Conservation (phyloP, 306 rosid species). For the Gastrolobium villosum region DNA sequence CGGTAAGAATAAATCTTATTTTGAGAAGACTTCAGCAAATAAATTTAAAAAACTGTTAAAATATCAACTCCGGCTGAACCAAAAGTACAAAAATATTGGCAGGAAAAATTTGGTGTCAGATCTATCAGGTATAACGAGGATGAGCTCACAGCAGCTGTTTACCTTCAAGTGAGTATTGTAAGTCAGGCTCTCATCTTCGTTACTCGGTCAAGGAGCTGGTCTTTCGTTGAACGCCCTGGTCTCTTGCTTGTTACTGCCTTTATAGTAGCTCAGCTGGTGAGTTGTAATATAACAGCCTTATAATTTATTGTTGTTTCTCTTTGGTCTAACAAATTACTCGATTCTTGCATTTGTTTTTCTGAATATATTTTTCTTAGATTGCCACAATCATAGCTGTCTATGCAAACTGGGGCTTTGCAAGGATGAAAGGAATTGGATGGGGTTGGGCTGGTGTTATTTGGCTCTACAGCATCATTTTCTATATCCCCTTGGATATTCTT, state of each 20-base stretch:
- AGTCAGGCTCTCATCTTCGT: constrained; percentile 91
- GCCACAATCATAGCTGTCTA: constrained; percentile 81
- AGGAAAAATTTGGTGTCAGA: constrained; percentile 72
- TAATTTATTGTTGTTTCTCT: neutral
- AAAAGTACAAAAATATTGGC: neutral
- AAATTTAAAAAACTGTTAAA: neutral
- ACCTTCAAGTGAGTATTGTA: constrained; percentile 84
- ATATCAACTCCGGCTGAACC: neutral
- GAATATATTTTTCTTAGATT: constrained; percentile 41
- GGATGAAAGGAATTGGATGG: constrained; percentile 77
- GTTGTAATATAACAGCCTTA: constrained; percentile 26
- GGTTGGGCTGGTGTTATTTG: constrained; percentile 87
- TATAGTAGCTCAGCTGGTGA: constrained; percentile 71
- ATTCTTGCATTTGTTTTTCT: neutral
- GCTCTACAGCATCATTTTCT: constrained; percentile 71
- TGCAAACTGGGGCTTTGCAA: constrained; percentile 74
- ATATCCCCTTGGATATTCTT: constrained; percentile 71
- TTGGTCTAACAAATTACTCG: neutral
- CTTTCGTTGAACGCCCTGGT: constrained; percentile 80
- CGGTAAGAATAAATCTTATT: constrained; percentile 50
- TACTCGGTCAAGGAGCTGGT: constrained; percentile 81
- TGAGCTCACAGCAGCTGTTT: constrained; percentile 84
- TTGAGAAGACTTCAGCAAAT: neutral
- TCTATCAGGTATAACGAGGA: constrained; percentile 46
- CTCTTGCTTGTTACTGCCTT: constrained; percentile 65